These are phyloP conservation scores for Tetracladium marchalianum DNA, from an alignment of 495 filamentous ascomycete genomes.

Conservation along the genomic window DNA sequence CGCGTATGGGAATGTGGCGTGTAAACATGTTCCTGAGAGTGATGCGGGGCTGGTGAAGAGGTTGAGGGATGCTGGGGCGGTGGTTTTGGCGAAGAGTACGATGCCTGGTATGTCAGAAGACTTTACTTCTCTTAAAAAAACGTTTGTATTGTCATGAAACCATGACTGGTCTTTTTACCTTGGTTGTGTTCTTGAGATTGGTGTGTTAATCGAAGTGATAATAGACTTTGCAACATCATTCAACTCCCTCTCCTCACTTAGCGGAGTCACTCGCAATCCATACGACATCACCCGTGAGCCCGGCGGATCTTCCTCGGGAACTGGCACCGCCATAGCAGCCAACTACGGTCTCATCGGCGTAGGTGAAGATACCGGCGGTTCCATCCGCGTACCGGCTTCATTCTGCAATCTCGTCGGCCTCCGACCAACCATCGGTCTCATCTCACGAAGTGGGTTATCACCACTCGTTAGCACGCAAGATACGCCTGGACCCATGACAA, in stretches of 20 bases:
- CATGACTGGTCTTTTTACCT: no score
- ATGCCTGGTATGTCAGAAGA: slow-evolving; percentile 33
- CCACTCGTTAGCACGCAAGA: slow-evolving; percentile 25
- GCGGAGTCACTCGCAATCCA: slow-evolving; percentile 22
- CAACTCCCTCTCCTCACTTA: slow-evolving; percentile 21
- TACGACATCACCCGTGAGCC: slow-evolving; percentile 23
- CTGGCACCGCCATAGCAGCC: slow-evolving; percentile 44
- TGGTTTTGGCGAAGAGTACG: slow-evolving; percentile 56
- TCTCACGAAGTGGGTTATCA: slow-evolving; percentile 26
- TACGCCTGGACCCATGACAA: slow-evolving; percentile 26
- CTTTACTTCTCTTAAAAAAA: no score
- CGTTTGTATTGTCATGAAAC: no score
- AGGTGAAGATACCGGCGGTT: slow-evolving; percentile 41
- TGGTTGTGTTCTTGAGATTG: no score
- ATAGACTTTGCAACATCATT: slow-evolving; percentile 13
- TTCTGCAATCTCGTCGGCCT: slow-evolving; percentile 28
- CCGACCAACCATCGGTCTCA: slow-evolving; percentile 35
- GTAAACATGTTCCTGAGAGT: slow-evolving; percentile 3
- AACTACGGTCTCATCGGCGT: slow-evolving; percentile 40
- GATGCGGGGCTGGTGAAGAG: slow-evolving; percentile 22
- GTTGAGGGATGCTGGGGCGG: slow-evolving; percentile 40
- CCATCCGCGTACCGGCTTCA: slow-evolving; percentile 36
- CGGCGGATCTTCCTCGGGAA: slow-evolving; percentile 53
- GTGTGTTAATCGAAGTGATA: slow-evolving; percentile 11
- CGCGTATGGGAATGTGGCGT: slow-evolving; percentile 6